Evolutionary conservation across 129 eudicot species (phyloP).

Genomic region (Calendula officinalis): DNA sequence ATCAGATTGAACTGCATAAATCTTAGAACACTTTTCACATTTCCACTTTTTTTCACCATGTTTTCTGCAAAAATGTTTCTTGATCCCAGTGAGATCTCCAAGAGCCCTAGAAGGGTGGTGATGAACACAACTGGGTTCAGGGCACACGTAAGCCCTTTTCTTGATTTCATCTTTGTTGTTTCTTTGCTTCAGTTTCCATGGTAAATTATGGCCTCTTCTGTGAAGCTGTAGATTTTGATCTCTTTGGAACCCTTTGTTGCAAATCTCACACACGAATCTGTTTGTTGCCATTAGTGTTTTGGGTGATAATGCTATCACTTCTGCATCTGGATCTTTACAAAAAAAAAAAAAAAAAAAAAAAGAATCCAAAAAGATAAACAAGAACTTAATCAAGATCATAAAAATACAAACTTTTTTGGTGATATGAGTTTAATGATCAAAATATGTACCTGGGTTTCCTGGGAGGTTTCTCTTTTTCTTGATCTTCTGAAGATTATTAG

Average conservation of each 20-base stretch:
- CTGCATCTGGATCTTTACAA: slow-evolving; percentile 77
- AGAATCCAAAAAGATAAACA: neutral
- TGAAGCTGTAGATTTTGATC: slow-evolving; percentile 90
- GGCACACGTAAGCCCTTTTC: slow-evolving; percentile 86
- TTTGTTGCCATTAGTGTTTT: slow-evolving; percentile 75
- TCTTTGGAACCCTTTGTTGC: slow-evolving; percentile 95
- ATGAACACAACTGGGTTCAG: slow-evolving; percentile 78
- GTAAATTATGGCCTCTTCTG: slow-evolving; percentile 87
- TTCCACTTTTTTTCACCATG: slow-evolving; percentile 94
- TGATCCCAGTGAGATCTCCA: slow-evolving; percentile 91
- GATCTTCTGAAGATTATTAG: slow-evolving; percentile 49
- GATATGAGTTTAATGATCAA: neutral
- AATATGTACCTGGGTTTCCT: slow-evolving; percentile 75
- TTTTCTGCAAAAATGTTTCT: slow-evolving; percentile 85
- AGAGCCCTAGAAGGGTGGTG: slow-evolving; percentile 89
- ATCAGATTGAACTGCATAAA: slow-evolving; percentile 94
- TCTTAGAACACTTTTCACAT: slow-evolving; percentile 85
- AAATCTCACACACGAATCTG: slow-evolving; percentile 89
- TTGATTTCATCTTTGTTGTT: slow-evolving; percentile 46
- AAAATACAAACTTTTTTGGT: neutral
- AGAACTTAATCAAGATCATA: slow-evolving; percentile 3
- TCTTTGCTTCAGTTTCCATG: slow-evolving; percentile 91
- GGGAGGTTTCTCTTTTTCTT: slow-evolving; percentile 90
- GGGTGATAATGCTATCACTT: slow-evolving; percentile 86
- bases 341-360: neutral